A percentile compares a stretch with the other conserved stretches of the same genome.
Conservation (phyloP, 2,329 filamentous ascomycete genomes). For the Fusarium nematophilum region DNA sequence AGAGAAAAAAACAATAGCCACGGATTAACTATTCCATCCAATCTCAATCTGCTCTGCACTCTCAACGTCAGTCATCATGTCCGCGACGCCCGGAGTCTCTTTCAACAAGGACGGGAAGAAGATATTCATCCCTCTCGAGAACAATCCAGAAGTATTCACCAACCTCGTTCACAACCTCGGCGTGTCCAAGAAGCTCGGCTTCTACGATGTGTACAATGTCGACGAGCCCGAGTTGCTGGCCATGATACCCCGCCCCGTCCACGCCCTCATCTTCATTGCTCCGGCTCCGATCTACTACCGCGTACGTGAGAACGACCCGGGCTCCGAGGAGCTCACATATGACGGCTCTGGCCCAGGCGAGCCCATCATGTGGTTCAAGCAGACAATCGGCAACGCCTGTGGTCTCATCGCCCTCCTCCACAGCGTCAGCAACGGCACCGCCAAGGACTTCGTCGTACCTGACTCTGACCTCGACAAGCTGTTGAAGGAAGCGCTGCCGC, state of each 20-base stretch:
- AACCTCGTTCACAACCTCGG: conserved; percentile 77
- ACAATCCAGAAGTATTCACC: conserved; percentile 83
- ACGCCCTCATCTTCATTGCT: conserved; percentile 84
- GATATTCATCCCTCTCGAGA: conserved; percentile 57
- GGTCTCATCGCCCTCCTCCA: conserved; percentile 84
- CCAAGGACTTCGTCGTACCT: conserved; percentile 63
- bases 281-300: conserved; percentile 66
- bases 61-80: conserved; percentile 18
- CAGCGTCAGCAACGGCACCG: conserved; percentile 75
- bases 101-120: conserved; percentile 43
- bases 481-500: conserved; percentile 68
- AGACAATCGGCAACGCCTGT: conserved; percentile 86
- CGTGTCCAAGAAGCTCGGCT: conserved; percentile 73
- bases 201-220: conserved; percentile 86
- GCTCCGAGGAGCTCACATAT: conserved; percentile 46
- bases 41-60: background rate
- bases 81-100: conserved; percentile 28
- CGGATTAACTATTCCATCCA: conserved; percentile 9
- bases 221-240: conserved; percentile 80
- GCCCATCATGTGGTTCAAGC: conserved; percentile 83
- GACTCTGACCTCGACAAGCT: conserved; percentile 68
- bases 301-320: conserved; percentile 45
- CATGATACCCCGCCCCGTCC: conserved; percentile 76
- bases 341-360: conserved; percentile 58
- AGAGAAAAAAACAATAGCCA: background rate